Conservation (phyloP, 2,329 filamentous ascomycete genomes). For the Cryphonectria carpinicola region DNA sequence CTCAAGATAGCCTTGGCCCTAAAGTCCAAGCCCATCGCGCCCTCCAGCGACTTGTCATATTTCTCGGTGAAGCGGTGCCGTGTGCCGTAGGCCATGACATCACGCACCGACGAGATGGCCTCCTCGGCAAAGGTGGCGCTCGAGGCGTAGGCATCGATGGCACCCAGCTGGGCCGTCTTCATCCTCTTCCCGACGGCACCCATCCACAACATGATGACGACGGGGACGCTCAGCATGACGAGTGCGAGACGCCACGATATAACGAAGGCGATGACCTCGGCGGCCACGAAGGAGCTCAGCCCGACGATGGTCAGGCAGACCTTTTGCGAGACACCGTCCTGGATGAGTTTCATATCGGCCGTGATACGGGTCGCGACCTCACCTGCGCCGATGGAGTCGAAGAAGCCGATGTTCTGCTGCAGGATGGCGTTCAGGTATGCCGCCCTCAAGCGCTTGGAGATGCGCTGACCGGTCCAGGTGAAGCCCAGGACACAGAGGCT, state of each 20-base stretch:
- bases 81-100: neutral
- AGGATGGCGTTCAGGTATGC: neutral
- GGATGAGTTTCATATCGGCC: conserved; percentile 1
- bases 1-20: neutral
- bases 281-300: conserved; percentile 1
- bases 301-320: neutral
- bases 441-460: neutral
- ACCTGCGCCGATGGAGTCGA: neutral
- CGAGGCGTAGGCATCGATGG: neutral
- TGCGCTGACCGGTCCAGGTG: neutral
- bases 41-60: neutral
- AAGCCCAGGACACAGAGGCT: neutral
- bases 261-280: neutral
- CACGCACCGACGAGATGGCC: neutral
- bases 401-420: neutral
- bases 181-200: neutral
- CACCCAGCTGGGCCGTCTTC: neutral
- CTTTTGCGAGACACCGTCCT: conserved; percentile 5
- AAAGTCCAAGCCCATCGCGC: neutral
- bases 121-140: neutral
- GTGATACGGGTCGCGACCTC: conserved; percentile 3
- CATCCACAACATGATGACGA: neutral
- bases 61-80: neutral
- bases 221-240: neutral
- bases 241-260: neutral